Evolutionary conservation across 2,329 filamentous ascomycete species (phyloP), one percentile per base, ranked within the genome.

Genomic region (Scortechinia acanthostroma): DNA sequence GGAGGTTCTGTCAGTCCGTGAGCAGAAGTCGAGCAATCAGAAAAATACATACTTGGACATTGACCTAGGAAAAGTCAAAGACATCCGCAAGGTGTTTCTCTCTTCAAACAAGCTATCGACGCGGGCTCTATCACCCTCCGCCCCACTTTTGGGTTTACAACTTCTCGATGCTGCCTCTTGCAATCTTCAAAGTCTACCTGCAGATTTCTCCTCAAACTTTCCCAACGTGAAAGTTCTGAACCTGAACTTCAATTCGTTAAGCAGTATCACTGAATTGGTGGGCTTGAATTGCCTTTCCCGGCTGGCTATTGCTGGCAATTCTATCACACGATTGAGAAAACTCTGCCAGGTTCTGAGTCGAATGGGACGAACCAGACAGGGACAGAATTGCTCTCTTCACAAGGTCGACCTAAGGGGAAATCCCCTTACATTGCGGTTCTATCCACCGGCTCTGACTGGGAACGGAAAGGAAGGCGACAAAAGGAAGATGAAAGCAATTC

Each of bases 231-330:
- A 40, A 17, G 35, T 40, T 10, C 17, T 40, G 10, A 40, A 40
- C 35, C 6, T 40, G 35, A 40, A 40, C 35, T 40, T 40, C 17
- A 40, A 40, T 17, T 10, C 35, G 10, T 40, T 40, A 17, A 19
- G 6, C 17, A 17, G 20, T 6, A 6, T 40, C 6, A 19, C 10
- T 10, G 10, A 10, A 40, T 17, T 40, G 35, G 17, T 19, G 10
- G 35, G 35, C 20, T 15, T 40, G 35, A 40, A 40, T 19, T 40
- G 35, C 17, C 35, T 40, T 40, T 40, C 35, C 35, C 35, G 35
- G 20, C 17, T 40, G 20, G 17, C 35, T 15, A 19, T 40, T 19
- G 35, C 17, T 19, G 35, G 35, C 6, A 40, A 40, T 19, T 17
- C 13, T 6, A 10, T 40, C 20, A 13, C 17, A 19, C 14, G 35